Conservation (phyloP, 2,329 filamentous ascomycete genomes). For the Dothideomycetes sp. region DNA sequence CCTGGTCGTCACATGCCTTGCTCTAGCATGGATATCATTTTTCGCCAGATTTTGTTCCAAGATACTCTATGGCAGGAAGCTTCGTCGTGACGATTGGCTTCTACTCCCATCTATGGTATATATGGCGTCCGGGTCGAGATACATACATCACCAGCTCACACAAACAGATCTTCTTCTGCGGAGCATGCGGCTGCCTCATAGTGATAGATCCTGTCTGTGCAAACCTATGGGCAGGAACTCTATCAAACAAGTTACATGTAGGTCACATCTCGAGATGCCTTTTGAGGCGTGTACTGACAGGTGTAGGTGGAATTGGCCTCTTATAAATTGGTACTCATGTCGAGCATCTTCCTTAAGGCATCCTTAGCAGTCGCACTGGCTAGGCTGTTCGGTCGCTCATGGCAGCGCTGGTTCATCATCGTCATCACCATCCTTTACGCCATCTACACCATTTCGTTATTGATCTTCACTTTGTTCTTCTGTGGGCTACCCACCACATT, state of each 20-base stretch:
- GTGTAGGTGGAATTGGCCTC: no score
- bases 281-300: no score
- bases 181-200: conserved; percentile 6
- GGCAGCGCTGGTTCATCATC: conserved; percentile 28
- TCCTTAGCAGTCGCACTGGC: conserved; percentile 38
- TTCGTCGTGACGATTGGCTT: conserved; percentile 12
- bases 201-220: neutral
- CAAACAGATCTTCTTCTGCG: conserved; percentile 10
- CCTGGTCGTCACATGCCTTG: conserved; percentile 10
- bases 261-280: no score
- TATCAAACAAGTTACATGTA: conserved; percentile 17
- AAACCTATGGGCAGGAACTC: neutral
- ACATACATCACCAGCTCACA: neutral
- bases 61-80: conserved; percentile 4
- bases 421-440: conserved; percentile 21
- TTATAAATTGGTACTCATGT: conserved; percentile 32
- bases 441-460: conserved; percentile 23
- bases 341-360: conserved; percentile 35
- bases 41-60: conserved; percentile 6
- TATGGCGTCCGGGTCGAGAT: neutral
- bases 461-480: conserved; percentile 24
- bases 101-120: conserved; percentile 12
- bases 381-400: conserved; percentile 31
- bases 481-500: conserved; percentile 23
- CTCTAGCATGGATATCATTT: conserved; percentile 11